Evolutionary conservation across 495 filamentous ascomycete species (phyloP).

Genomic region (Beverwykella pulmonaria): DNA sequence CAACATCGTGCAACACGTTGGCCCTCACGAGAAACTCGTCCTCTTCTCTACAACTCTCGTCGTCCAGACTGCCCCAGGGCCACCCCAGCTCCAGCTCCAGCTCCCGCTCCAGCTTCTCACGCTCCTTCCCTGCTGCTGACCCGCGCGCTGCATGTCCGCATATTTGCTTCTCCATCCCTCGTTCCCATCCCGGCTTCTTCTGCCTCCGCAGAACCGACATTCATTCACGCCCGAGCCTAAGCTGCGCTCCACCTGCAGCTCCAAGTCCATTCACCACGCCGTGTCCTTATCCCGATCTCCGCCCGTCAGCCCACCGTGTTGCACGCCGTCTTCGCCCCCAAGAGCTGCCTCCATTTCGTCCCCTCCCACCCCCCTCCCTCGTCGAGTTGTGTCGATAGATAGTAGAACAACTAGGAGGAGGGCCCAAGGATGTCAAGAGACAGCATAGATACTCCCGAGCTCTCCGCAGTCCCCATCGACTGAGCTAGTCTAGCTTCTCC

Average conservation of each 20-base stretch:
- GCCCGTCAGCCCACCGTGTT: background rate
- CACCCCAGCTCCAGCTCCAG: background rate
- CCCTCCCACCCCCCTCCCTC: background rate
- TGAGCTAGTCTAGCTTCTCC: background rate
- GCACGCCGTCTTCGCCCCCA: background rate
- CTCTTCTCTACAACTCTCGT: no score
- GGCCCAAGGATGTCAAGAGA: conserved; percentile 6
- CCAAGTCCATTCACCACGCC: background rate
- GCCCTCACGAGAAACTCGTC: background rate
- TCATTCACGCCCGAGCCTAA: background rate
- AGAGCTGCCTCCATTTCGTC: background rate
- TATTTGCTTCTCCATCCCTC: background rate
- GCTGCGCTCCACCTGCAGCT: background rate
- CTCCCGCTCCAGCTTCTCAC: background rate
- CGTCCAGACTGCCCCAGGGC: background rate
- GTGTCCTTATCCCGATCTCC: no score
- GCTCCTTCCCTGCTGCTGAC: background rate
- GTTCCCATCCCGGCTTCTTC: background rate
- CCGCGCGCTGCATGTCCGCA: background rate
- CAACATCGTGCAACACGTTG: conserved; percentile 4
- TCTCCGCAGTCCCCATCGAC: conserved; percentile 5
- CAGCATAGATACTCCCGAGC: conserved; percentile 4
- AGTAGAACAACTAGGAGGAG: no score
- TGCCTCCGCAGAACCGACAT: background rate
- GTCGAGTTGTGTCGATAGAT: background rate